These are phyloP conservation scores for Malania oleifera DNA, from an alignment of 164 flowering plant species.

Conservation along the genomic window DNA sequence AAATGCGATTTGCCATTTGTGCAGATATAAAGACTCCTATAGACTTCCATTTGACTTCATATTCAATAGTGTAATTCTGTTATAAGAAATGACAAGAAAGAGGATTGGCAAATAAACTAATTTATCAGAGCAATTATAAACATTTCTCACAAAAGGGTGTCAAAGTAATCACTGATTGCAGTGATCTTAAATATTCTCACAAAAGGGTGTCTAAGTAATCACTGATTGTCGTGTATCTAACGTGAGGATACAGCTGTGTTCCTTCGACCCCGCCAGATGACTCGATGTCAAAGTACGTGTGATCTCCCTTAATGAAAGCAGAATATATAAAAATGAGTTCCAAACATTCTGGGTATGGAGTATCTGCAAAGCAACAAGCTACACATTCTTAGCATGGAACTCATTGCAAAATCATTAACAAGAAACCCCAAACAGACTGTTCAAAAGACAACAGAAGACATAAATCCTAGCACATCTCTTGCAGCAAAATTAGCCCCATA, in stretches of 20 bases:
- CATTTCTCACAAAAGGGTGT: constrained; percentile 32
- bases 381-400: neutral
- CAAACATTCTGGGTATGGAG: constrained; percentile 66
- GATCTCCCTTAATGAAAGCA: constrained; percentile 77
- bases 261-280: constrained; percentile 53
- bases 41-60: no score
- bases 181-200: constrained; percentile 45
- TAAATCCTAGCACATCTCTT: no score
- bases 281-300: constrained; percentile 64
- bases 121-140: no score
- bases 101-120: no score
- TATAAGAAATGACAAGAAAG: no score
- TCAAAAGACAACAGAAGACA: no score
- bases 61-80: no score
- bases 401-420: no score
- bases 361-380: constrained; percentile 42
- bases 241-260: constrained; percentile 59
- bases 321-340: constrained; percentile 63
- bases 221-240: constrained; percentile 60
- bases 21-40: no score
- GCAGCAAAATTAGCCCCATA: no score
- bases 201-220: constrained; percentile 52
- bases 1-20: no score
- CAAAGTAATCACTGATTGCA: constrained; percentile 57
- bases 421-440: no score